Evolutionary conservation across 2,329 filamentous ascomycete species (phyloP).

Genomic region (Sporothrix brasiliensis): DNA sequence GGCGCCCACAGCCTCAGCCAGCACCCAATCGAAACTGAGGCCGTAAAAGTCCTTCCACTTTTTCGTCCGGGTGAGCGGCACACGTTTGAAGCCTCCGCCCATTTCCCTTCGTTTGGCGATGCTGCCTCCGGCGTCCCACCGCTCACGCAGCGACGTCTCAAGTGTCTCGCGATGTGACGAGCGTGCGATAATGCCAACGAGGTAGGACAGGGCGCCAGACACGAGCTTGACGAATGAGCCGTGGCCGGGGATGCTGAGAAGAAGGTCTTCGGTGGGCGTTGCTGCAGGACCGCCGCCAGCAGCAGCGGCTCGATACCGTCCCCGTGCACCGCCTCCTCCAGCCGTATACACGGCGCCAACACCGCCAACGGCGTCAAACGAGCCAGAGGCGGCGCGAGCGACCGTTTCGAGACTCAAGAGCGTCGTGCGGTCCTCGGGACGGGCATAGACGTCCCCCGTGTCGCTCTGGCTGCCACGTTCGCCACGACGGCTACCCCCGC

Average conservation of each 20-base stretch:
- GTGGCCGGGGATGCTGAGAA: slow-evolving; percentile 67
- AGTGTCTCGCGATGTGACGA: slow-evolving; percentile 66
- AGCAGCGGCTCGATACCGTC: slow-evolving; percentile 34
- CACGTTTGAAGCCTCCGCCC: slow-evolving; percentile 45
- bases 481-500: background rate
- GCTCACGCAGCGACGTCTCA: slow-evolving; percentile 63
- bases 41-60: slow-evolving; percentile 74
- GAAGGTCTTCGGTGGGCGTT: slow-evolving; percentile 45
- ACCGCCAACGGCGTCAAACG: slow-evolving; percentile 69
- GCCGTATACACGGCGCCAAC: slow-evolving; percentile 64
- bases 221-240: slow-evolving; percentile 69
- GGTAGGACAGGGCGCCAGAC: slow-evolving; percentile 62
- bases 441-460: slow-evolving; percentile 45
- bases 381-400: slow-evolving; percentile 67
- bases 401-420: slow-evolving; percentile 65
- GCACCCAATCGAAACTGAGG: slow-evolving; percentile 69
- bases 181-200: slow-evolving; percentile 61
- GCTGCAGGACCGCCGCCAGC: background rate
- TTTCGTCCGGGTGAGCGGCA: slow-evolving; percentile 63
- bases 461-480: slow-evolving; percentile 36
- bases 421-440: slow-evolving; percentile 58
- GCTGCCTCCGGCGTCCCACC: slow-evolving; percentile 66
- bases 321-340: slow-evolving; percentile 56
- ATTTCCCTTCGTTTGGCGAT: slow-evolving; percentile 42
- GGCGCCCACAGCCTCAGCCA: slow-evolving; percentile 70